Evolutionary conservation across 2,329 filamentous ascomycete genomes (phyloP), one percentile per base, ranked within the genome.

Genomic region (Trichophyton simii): DNA sequence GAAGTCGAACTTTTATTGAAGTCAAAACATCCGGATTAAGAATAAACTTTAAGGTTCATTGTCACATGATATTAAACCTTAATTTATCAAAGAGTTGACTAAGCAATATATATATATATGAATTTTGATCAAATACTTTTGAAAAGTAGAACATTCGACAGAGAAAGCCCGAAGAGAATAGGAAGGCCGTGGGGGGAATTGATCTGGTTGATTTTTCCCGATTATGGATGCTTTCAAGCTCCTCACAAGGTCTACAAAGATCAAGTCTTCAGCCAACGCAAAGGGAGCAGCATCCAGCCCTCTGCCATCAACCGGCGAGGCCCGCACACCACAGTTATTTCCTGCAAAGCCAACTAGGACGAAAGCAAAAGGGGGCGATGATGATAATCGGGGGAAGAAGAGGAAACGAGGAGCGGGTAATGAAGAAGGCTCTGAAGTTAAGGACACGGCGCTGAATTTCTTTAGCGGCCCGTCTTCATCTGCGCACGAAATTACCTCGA

Each of bases 191-290:
- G 22, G 50, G 22, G 15, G n/a, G 28, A 13, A 13, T 38, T 38
- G 34, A 11, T 54, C 50, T 31, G 6, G 50, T 31, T 28, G 22
- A 54, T 54, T 34, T 13, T 20, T n/a, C 25, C 7, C 15, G 34
- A 59, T 61, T 38, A 78, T 78, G 76, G 76, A 78, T 64, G 75
- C 76, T 18, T 75, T 78, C 63, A 76, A 70, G 66, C 67, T 78
- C 55, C 68, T 78, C 62, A 77, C 76, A 7, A 67, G 76, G 62
- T 77, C 76, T 34, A 76, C 75, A 13, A 77, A 76, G 60, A 65
- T 78, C 28, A 77, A 75, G 66, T 54, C 71, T 44, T 60, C 69
- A 54, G 61, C 68, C 48, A 64, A 68, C n/a, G 62, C 66, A 42
- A 64, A 70, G 62, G 44, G 60, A 38, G 64, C 68, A 59, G 65